Base-by-base conservation (phyloP, 1,284 basidiomycete species). In the Boletellus dicymbophilus region DNA sequence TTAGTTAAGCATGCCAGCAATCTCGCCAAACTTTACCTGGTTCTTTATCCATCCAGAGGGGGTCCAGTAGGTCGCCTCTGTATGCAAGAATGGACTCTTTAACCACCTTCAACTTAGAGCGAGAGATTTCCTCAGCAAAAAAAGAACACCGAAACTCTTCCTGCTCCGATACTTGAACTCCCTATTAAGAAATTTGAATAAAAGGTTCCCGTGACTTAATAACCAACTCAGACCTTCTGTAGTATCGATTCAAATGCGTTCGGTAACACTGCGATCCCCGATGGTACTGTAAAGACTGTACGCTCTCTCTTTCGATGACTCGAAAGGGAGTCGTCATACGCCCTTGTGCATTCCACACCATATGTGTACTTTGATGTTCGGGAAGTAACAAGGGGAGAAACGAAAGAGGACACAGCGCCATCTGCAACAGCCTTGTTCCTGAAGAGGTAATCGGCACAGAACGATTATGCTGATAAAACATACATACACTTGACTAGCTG, bases 391-490 rank as follows among this genome's bases (percentile, higher is more conserved):
- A 69, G 69, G 40, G 74, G 77, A 48, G 81, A 74, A 9, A 80
- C 54, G 52, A 76, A 76, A 54, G 72, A 81, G 2, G 72, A 77
- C 9, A 81, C 67, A 0, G 76, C 78, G 2, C 80, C 79, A 48
- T 81, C 77, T 1, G 79, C 74, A 2, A 81, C 79, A 1, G 78
- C 79, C 57, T 82, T 82, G 49, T 78, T 80, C 15, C 79, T 81
- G 36, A 27, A 39, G 7, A 44, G 9, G 10, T 2, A 1, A 20
- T 56, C 21, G 65, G 52, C 6, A 20, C 15, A 1, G 30, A 13
- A 1, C 15, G 6, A 27, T 34, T 5, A 11, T 4, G 0, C 16
- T 16, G 18, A 15, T 23, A 28, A n/a, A 20, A 10, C 5, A 18
- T 6, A 66, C 75, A 37, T 62, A 72, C 73, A 71, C 52, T 23